phyloP scores from a whole-genome alignment of 768 basidiomycete species.

The Fistulinella prunicolor region DNA sequence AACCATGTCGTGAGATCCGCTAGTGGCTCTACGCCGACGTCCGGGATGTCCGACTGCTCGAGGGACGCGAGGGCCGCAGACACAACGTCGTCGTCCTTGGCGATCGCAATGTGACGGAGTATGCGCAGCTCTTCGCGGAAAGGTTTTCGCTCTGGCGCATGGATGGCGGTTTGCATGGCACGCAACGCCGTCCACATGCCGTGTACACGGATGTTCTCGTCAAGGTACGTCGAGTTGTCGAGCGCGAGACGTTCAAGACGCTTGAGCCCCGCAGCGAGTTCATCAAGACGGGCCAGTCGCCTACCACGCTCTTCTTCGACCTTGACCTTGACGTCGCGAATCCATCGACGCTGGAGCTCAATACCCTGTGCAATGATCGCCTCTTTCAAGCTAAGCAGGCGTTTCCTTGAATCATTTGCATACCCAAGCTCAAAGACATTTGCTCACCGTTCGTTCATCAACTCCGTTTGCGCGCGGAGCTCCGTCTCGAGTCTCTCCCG shows the following conservation, averaged over 20 bases:
- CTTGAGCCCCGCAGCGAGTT: conserved; percentile 86
- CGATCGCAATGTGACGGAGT: conserved; percentile 68
- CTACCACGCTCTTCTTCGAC: conserved; percentile 97
- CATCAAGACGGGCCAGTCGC: conserved; percentile 90
- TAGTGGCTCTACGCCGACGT: conserved; percentile 82
- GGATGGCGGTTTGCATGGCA: conserved; percentile 66
- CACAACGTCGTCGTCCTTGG: conserved; percentile 68
- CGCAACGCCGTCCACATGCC: conserved; percentile 92
- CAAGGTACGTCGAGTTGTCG: conserved; percentile 87
- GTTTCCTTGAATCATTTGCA: neutral
- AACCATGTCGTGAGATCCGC: conserved; percentile 93
- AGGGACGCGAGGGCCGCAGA: conserved; percentile 64
- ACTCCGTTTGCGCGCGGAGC: conserved; percentile 81
- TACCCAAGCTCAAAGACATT: neutral
- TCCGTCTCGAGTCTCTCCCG: conserved; percentile 84
- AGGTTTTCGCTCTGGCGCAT: conserved; percentile 65
- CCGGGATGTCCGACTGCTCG: conserved; percentile 70
- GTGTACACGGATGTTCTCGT: conserved; percentile 91
- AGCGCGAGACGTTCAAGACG: conserved; percentile 87
- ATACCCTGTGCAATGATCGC: conserved; percentile 96
- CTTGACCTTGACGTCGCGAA: conserved; percentile 91
- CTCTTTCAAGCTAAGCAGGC: conserved; percentile 70
- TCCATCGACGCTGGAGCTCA: conserved; percentile 95
- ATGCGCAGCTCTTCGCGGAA: conserved; percentile 90
- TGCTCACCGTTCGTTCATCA: conserved; percentile 89